Evolutionary conservation across 805 yeast species (phyloP), one percentile per base, ranked within the genome.

Genomic region (Lipomyces orientalis): DNA sequence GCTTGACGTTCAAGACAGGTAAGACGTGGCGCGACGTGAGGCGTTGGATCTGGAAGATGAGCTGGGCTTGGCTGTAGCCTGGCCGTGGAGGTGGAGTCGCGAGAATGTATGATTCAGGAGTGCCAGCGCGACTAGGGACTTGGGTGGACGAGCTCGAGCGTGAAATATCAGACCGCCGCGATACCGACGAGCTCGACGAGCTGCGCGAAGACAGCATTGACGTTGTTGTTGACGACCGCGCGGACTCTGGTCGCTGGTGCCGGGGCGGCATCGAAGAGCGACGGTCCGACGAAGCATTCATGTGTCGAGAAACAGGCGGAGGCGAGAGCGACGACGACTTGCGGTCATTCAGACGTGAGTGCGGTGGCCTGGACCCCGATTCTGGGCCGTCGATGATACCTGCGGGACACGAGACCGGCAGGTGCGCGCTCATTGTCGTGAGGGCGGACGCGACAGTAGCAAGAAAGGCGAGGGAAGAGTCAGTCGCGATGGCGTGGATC

Each of bases 41-140:
- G 12, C 46, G 60, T 54, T 66, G 69, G 52, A 66, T 19, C 54
- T 66, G 69, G 46, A 43, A 62, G 33, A 64, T 54, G 35, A 66
- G 63, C 25, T 56, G 63, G 35, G 58, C 22, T 12, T 57, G 58
- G 58, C 14, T 29, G 54, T 37, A 33, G 43, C 59, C 60, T 7
- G 49, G 22, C 10, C 69, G 66, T 16, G 69, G 64, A 1, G 69
- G 69, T 16, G 69, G 69, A 1, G 66, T 34, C 6, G 66, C 66
- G 46, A 64, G 68, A 22, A 64, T 52, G 54, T 35, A 64, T 2
- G 61, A 22, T 46, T 61, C 64, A 54, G n/a, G 35, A 16, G 22
- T 12, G 55, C 29, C 10, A 22, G 56, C 37, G 39, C 35, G 46
- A 14, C 39, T 29, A n/a, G 29, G 39, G 54, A 46, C 8, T 8